Conservation (phyloP, 2,329 filamentous ascomycete genomes). For the Magnaporthiopsis rhizophila region DNA sequence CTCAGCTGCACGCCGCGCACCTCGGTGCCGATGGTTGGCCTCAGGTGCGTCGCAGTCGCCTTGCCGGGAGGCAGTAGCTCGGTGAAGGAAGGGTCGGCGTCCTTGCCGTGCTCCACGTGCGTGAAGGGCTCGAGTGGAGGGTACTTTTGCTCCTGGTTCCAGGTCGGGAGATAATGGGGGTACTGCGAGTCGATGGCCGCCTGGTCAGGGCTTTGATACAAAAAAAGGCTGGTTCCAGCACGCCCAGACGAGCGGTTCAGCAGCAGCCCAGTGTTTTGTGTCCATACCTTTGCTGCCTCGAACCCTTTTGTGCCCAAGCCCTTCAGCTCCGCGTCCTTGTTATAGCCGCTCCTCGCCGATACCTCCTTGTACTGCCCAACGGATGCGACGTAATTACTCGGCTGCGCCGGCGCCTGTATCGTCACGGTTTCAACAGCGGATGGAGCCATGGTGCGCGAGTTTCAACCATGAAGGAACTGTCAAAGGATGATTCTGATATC, state of each 20-base stretch:
- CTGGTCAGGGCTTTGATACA: too few species aligned
- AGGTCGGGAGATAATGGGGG: slow-evolving; percentile 57
- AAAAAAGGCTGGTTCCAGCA: too few species aligned
- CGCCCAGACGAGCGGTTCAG: too few species aligned
- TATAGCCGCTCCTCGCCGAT: neutral
- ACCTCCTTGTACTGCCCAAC: slow-evolving; percentile 4
- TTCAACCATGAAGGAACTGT: too few species aligned
- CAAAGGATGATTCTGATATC: too few species aligned
- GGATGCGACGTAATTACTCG: neutral
- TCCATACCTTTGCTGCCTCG: slow-evolving; percentile 6
- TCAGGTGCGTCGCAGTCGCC: slow-evolving; percentile 45
- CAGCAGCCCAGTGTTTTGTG: too few species aligned
- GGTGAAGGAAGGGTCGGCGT: slow-evolving; percentile 54
- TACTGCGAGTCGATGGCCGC: slow-evolving; percentile 29
- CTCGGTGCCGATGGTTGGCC: slow-evolving; percentile 60
- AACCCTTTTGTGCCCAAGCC: slow-evolving; percentile 2
- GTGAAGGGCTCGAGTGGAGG: slow-evolving; percentile 55
- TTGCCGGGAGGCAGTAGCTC: slow-evolving; percentile 46
- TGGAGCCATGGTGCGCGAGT: slow-evolving; percentile 3
- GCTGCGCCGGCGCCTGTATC: neutral
- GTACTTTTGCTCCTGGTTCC: slow-evolving; percentile 50
- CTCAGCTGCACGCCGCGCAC: slow-evolving; percentile 59
- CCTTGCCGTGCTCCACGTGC: slow-evolving; percentile 60
- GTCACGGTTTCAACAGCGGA: slow-evolving; percentile 6
- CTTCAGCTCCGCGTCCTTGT: slow-evolving; percentile 6